Conservation (phyloP, 2,329 filamentous ascomycete genomes). For the Colletotrichum brevisporum region DNA sequence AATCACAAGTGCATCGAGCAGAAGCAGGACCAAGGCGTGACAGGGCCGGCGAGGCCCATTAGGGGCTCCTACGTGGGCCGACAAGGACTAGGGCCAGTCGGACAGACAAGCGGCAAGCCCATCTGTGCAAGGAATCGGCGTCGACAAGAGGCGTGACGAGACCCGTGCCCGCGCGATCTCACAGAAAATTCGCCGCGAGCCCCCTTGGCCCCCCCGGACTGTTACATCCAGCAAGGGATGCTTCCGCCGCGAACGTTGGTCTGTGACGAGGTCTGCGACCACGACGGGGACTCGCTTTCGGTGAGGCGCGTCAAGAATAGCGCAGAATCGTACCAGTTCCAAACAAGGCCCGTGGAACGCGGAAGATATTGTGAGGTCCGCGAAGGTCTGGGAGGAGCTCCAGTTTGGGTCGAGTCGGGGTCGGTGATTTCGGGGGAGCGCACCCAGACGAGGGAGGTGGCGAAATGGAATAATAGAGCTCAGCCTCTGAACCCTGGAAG, state of each 20-base stretch:
- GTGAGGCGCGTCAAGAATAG: conserved; percentile 34
- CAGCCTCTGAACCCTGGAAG: conserved; percentile 9
- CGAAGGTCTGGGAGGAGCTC: conserved; percentile 8
- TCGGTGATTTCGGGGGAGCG: not conserved
- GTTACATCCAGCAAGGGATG: conserved; percentile 41
- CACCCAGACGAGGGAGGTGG: not conserved
- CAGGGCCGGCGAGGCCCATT: conserved; percentile 28
- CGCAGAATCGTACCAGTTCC: conserved; percentile 24
- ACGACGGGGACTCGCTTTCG: conserved; percentile 20
- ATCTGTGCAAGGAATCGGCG: conserved; percentile 35
- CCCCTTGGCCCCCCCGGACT: conserved; percentile 34
- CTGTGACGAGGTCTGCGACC: conserved; percentile 38
- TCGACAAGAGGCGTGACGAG: conserved; percentile 32
- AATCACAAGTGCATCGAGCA: conserved; percentile 31
- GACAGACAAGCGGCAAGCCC: conserved; percentile 37
- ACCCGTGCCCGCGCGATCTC: conserved; percentile 39
- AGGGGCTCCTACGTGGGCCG: conserved; percentile 27
- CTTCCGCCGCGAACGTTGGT: conserved; percentile 36
- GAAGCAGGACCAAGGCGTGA: conserved; percentile 30
- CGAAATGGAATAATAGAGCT: not conserved
- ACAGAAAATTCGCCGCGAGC: conserved; percentile 41
- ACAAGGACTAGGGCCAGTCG: conserved; percentile 38
- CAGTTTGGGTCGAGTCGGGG: not conserved
- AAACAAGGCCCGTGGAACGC: conserved; percentile 12
- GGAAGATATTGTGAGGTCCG: not conserved